Base-by-base conservation (phyloP, 345 rosid genomes). In the Corchorus capsularis region DNA sequence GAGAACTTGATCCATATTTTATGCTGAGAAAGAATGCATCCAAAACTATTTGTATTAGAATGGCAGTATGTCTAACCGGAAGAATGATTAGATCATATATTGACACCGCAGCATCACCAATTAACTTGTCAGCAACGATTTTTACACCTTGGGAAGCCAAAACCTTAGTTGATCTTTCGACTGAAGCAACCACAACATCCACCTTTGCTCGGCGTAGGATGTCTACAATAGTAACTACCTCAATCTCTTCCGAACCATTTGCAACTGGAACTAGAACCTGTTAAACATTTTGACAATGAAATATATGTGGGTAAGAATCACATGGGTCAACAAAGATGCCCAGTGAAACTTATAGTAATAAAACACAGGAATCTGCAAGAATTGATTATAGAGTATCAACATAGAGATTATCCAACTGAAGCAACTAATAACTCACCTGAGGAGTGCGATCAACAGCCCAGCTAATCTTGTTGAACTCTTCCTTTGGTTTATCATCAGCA, bases 241-340 rank as follows among this genome's bases (percentile, higher is more conserved):
- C 99, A 78, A 90, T 81, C 78, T 80, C 97, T 82, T 92, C 94
- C 73, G 90, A 93, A 54, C 97, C 98, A 73, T 93, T 92, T 78
- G 98, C 97, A 79, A 89, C 85, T 15, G 98, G 94, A 79, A 95
- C 75, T 37, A 95, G 96, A 78, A 92, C 94, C 97, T 95, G 87
- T 55, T 43, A 15, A 47, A 75, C 76, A 77, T 75, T 74, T 39
- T 63, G 78, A 53, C 39, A 45, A 43, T 73, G 47, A 75, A 69
- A 74, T 32, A 75, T 57, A 12, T 0, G 9, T 1, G 4, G 50
- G 43, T 8, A 32, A 12, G 8, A 72, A 63, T 55, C 46, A 71
- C 53, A 62, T 68, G n/a, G 60, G 54, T 32, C 20, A 53, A 12
- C 64, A 54, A 15, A 70, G 52, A 2, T 20, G 50, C 43, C 60